Conservation (phyloP, 2,329 filamentous ascomycete genomes). For the Apiospora sp. region DNA sequence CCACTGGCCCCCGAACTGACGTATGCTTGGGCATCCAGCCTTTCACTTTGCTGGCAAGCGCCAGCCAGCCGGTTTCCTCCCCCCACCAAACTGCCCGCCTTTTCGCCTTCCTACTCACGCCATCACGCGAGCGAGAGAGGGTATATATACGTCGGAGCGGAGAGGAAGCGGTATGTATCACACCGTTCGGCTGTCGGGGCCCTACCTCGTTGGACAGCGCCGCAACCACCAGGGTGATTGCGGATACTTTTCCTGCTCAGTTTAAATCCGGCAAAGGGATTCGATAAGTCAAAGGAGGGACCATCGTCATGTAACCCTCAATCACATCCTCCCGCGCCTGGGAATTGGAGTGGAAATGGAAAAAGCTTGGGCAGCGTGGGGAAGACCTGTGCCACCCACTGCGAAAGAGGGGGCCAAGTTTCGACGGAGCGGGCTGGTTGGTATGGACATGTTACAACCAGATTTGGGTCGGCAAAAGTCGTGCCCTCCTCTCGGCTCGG, state of each 20-base stretch:
- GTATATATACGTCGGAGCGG: neutral
- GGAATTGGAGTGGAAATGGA: neutral
- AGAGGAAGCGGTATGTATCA: neutral
- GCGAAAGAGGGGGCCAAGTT: neutral
- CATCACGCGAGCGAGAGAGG: neutral
- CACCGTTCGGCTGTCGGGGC: neutral
- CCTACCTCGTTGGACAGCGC: neutral
- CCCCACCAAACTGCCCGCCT: neutral
- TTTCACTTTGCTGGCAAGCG: conserved; percentile 1
- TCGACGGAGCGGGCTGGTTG: neutral
- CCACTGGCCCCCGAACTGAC: neutral
- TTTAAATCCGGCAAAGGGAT: neutral
- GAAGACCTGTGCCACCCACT: neutral
- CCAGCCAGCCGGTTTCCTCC: neutral
- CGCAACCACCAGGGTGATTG: neutral
- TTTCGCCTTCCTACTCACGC: neutral
- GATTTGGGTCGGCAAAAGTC: neutral
- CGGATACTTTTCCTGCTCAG: neutral
- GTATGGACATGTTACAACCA: neutral
- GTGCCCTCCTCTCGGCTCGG: neutral
- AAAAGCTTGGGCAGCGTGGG: conserved; percentile 6
- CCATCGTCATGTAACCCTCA: neutral
- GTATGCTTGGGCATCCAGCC: neutral
- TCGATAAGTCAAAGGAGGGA: neutral
- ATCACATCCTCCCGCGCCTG: neutral